Base-by-base conservation (phyloP, 108 stramenopile species). In the Aurantiochytrium sp. region DNA sequence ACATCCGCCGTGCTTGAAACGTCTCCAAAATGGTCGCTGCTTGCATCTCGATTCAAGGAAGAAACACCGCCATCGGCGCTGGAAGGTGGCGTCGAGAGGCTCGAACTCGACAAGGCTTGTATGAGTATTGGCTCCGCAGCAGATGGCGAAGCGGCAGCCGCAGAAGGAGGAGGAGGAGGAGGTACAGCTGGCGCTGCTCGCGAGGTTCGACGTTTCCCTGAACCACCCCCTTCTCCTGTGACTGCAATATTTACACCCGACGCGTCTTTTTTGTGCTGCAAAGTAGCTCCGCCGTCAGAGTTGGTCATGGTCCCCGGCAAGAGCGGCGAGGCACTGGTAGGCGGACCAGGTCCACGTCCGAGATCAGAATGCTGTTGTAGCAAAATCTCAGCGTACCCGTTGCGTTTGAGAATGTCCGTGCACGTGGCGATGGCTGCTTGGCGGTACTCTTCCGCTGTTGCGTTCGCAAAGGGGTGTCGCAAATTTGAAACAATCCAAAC, bases 401-500 rank as follows among this genome's bases (percentile, higher is more conserved):
- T 83, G 1, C n/a, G n/a, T 23, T 83, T 53, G 25, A 83, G 76
- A 53, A 83, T 83, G n/a, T 83, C 76, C 49, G 14, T 47, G 76
- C 76, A 83, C 1, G 49, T 53, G 18, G 45, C 51, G 23, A 83
- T 53, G 10, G 76, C 76, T 12, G 76, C 76, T 23, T 83, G 76
- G 43, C 76, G 6, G 28, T 83, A 83, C 51, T 83, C 76, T 45
- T 83, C 76, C 1, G 76, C 45, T 18, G 76, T 28, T 14, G 45
- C 49, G 51, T 28, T 53, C n/a, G 45, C 49, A 53, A 83, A 83
- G 49, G 76, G 49, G 51, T 83, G 19, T 43, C 76, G 76, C 51
- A 83, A 83, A 53, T 83, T 83, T 8, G 51, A 83, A 12, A 35
- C 76, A 83, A 83, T 53, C 76, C 76, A 83, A 6, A 83, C 76